Evolutionary conservation across 768 basidiomycete species (phyloP).

Genomic region (Sistotremastrum suecicum): DNA sequence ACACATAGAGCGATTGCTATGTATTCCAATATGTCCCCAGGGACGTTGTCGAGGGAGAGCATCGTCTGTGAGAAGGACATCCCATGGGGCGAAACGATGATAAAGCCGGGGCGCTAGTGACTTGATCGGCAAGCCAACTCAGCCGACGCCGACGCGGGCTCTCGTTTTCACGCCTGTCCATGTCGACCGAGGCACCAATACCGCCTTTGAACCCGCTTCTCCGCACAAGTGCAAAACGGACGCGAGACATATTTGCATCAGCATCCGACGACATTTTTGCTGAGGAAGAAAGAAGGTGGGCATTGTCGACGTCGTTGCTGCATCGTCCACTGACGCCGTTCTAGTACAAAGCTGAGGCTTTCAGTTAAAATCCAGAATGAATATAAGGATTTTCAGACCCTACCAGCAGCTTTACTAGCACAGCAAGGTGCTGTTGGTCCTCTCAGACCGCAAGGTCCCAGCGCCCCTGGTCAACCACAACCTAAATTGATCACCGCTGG

Average conservation of each 20-base stretch:
- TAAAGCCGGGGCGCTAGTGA: too few relatives aligned
- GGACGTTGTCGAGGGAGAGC: constrained; percentile 18
- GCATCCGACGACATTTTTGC: constrained; percentile 41
- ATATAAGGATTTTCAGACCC: constrained; percentile 72
- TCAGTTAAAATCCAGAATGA: constrained; percentile 83
- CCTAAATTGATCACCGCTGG: constrained; percentile 64
- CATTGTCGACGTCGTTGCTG: not conserved
- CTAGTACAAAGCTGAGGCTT: constrained; percentile 56
- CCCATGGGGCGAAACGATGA: too few relatives aligned
- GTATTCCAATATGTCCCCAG: constrained; percentile 31
- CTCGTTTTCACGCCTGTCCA: constrained; percentile 5
- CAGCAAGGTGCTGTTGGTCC: constrained; percentile 80
- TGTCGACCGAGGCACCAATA: constrained; percentile 30
- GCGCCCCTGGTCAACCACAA: constrained; percentile 5
- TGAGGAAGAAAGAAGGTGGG: constrained; percentile 64
- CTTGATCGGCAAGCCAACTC: too few relatives aligned
- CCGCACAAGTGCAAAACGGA: constrained; percentile 51
- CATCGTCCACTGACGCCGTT: not conserved
- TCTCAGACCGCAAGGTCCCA: constrained; percentile 41
- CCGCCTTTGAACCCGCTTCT: constrained; percentile 57
- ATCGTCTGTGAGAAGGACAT: constrained; percentile 6
- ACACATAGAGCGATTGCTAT: constrained; percentile 37
- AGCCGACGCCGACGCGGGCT: too few relatives aligned
- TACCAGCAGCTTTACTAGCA: constrained; percentile 65
- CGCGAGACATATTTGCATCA: constrained; percentile 54